A percentile compares a stretch with the other conserved stretches of the same genome.
These are phyloP conservation scores for Chimonanthus praecox DNA, from an alignment of 164 flowering plant genomes.

Conservation along the genomic window DNA sequence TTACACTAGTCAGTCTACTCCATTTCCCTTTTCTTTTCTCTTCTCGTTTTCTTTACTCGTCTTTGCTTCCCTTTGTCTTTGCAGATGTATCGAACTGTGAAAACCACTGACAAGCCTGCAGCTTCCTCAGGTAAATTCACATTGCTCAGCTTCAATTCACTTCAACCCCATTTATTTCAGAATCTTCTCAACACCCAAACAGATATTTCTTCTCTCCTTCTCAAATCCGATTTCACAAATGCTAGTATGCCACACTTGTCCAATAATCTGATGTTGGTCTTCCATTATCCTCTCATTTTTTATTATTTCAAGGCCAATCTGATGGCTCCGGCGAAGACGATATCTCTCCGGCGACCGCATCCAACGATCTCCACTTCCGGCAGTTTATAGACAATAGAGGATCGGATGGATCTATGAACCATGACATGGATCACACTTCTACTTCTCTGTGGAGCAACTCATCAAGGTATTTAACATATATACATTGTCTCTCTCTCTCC, in stretches of 20 bases:
- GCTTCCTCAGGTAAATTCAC: constrained; percentile 71
- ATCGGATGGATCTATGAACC: constrained; percentile 29
- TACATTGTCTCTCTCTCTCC: background rate
- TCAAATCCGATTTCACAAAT: background rate
- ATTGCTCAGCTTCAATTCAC: constrained; percentile 20
- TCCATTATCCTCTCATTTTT: constrained; percentile 2
- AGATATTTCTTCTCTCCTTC: constrained; percentile 7
- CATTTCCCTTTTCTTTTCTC: background rate
- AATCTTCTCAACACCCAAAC: constrained; percentile 7
- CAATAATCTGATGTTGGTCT: background rate
- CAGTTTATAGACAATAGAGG: constrained; percentile 26
- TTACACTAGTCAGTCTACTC: background rate
- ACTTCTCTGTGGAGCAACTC: constrained; percentile 47
- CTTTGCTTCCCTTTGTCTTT: constrained; percentile 20
- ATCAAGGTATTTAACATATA: constrained; percentile 28
- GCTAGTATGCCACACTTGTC: too few relatives aligned
- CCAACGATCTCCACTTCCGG: constrained; percentile 12
- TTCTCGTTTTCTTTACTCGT: constrained; percentile 4
- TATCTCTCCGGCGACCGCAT: constrained; percentile 14
- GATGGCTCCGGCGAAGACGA: constrained; percentile 75
- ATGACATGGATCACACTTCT: constrained; percentile 31
- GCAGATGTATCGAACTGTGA: constrained; percentile 86
- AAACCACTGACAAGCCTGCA: constrained; percentile 75
- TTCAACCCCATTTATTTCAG: constrained; percentile 8
- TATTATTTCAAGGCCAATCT: constrained; percentile 38